A percentile compares a stretch with the other conserved stretches of the same genome.
Conservation (phyloP, 495 filamentous ascomycete genomes). For the Penicillium flavigenum region DNA sequence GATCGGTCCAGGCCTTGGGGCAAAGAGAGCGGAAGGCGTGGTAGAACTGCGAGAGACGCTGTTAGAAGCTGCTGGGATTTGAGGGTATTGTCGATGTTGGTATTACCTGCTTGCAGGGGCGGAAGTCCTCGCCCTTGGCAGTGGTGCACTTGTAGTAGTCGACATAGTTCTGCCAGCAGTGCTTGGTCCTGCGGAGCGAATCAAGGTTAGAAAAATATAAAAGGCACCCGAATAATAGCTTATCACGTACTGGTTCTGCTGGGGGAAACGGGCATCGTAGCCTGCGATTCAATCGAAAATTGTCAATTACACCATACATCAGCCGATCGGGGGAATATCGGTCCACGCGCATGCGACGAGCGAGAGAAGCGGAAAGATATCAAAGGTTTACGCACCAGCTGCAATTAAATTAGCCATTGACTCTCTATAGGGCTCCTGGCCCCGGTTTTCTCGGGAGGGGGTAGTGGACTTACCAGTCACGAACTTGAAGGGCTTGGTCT, state of each 20-base stretch:
- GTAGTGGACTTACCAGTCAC: conserved; percentile 79
- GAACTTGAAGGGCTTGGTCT: conserved; percentile 99
- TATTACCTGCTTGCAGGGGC: conserved; percentile 90
- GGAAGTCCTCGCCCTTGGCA: conserved; percentile 98
- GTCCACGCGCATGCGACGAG: conserved; percentile 14
- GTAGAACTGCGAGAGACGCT: conserved; percentile 67
- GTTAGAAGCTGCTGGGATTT: conserved; percentile 10
- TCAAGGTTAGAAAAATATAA: conserved; percentile 15
- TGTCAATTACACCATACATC: conserved; percentile 32
- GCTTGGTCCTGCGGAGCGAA: conserved; percentile 57
- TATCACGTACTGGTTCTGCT: conserved; percentile 79
- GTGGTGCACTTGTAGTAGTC: conserved; percentile 99
- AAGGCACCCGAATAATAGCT: not conserved
- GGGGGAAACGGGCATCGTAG: conserved; percentile 98
- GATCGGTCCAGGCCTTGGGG: conserved; percentile 88
- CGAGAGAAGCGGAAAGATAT: conserved; percentile 18
- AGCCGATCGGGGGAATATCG: conserved; percentile 22
- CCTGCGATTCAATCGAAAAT: conserved; percentile 54
- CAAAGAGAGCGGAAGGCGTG: conserved; percentile 95
- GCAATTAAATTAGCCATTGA: conserved; percentile 48
- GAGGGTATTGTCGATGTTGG: not conserved
- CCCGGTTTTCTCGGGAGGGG: conserved; percentile 24
- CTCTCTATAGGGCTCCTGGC: conserved; percentile 31
- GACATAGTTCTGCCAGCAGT: conserved; percentile 99
- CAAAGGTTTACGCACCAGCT: conserved; percentile 46